Base-by-base conservation (phyloP, 148 eudicot genomes). In the Cornus florida region DNA sequence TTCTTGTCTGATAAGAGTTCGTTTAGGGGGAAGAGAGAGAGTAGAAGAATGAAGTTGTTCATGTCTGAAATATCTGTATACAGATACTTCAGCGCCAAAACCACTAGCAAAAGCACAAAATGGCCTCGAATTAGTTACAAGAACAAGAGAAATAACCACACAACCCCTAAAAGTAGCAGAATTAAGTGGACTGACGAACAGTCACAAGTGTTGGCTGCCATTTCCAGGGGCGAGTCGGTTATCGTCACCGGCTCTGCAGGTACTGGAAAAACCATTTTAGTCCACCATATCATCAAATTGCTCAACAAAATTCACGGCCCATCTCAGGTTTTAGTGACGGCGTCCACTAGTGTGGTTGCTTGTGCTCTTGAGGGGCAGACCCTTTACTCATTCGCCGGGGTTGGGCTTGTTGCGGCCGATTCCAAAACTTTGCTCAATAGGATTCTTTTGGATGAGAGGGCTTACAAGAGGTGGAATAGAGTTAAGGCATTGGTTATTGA, bases 161-260 rank as follows among this genome's bases (percentile, higher is more conserved):
- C n/a, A n/a, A n/a, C n/a, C n/a, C n/a, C n/a, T n/a, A n/a, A n/a
- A n/a, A n/a, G n/a, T n/a, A n/a, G n/a, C n/a, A n/a, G n/a, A n/a
- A n/a, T n/a, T n/a, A n/a, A n/a, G 71, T 83, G 82, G 88, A 84
- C 91, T 6, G 84, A 86, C 3, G 78, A 87, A 68, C 97, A 91
- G 70, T 48, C 39, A 2, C 78, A 71, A 81, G 77, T 88, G 10
- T 39, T 91, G 72, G 84, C 75, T 22, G 86, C 88, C 10, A 69
- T 87, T 56, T 75, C 85, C 5, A 62, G 48, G 17, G 82, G 87
- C 10, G 69, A 87, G 31, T 91, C 93, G 50, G 90, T 91, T 83
- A 91, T 94, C 70, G 73, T 92, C 24, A 89, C 97, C 8, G 94
- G 98, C 20, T 89, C 90, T 11, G 97, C 92, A 33, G 93, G 97